Conservation (phyloP, 176 grass and related monocot genomes). For the Themeda triandra region DNA sequence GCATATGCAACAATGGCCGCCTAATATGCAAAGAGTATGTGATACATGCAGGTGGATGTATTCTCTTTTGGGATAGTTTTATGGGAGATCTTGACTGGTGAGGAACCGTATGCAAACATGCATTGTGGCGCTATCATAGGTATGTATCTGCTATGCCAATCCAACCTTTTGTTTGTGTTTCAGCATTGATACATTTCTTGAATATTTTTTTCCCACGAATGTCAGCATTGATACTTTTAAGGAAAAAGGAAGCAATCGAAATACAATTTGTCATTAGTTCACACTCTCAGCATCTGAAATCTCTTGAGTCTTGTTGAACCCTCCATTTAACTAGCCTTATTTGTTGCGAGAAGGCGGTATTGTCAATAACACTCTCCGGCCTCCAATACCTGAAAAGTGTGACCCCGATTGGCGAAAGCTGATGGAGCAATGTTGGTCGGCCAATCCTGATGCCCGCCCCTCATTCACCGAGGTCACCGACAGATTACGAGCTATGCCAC, state of each 20-base stretch:
- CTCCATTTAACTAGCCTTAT: constrained; percentile 16
- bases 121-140: constrained; percentile 94
- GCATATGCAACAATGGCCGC: not conserved
- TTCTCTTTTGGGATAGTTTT: constrained; percentile 97
- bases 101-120: constrained; percentile 93
- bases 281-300: not conserved
- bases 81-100: constrained; percentile 95
- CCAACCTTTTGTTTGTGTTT: not conserved
- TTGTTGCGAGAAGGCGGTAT: constrained; percentile 75
- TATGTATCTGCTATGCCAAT: constrained; percentile 9
- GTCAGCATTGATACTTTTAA: not conserved
- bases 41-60: constrained; percentile 68
- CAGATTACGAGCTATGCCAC: constrained; percentile 70
- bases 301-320: not conserved
- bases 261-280: not conserved
- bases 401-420: constrained; percentile 72
- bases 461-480: constrained; percentile 81
- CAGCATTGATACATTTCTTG: not conserved
- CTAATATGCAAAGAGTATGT: not conserved
- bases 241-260: not conserved
- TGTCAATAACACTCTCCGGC: constrained; percentile 85
- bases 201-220: not conserved
- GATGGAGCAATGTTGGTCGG: constrained; percentile 88
- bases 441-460: constrained; percentile 54
- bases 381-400: constrained; percentile 63